These are phyloP conservation scores for Xylaria palmicola DNA, from an alignment of 495 filamentous ascomycete genomes.

Conservation along the genomic window DNA sequence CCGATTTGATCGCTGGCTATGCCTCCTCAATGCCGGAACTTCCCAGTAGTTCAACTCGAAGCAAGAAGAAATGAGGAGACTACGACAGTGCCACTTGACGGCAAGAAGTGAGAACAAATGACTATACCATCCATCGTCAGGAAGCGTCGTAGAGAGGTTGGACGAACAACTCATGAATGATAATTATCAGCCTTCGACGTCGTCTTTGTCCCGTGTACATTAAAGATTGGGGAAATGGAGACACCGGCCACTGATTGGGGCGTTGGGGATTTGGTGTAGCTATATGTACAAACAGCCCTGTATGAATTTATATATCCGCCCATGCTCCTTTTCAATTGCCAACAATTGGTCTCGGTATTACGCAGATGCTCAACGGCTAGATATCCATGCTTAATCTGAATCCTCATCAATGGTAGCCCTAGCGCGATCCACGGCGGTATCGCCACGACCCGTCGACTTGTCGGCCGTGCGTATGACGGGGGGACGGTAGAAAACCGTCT, in stretches of 20 bases:
- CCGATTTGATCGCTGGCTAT: slow-evolving; percentile 71
- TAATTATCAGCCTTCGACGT: background rate
- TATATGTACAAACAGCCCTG: slow-evolving; percentile 33
- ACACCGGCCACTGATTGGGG: background rate
- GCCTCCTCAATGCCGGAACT: slow-evolving; percentile 38
- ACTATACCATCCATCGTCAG: background rate
- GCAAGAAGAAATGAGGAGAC: slow-evolving; percentile 21
- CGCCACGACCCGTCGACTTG: slow-evolving; percentile 39
- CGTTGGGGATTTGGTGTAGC: slow-evolving; percentile 15
- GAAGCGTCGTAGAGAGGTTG: background rate
- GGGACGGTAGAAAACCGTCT: slow-evolving; percentile 70
- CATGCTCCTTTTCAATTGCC: slow-evolving; percentile 10
- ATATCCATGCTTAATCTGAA: slow-evolving; percentile 41
- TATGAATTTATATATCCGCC: slow-evolving; percentile 2
- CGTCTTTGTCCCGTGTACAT: slow-evolving; percentile 1
- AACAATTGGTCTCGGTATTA: slow-evolving; percentile 12
- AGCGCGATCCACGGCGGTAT: slow-evolving; percentile 51
- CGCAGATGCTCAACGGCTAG: slow-evolving; percentile 7
- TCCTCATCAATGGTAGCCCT: slow-evolving; percentile 52
- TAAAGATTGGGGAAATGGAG: background rate
- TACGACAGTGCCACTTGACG: background rate
- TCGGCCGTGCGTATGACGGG: slow-evolving; percentile 44
- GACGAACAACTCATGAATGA: background rate
- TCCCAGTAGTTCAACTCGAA: background rate
- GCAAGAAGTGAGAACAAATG: background rate